Percentiles rank a stretch among this genome's conserved stretches.
Evolutionary conservation across 345 rosid species (phyloP).

Genomic region (Citrus unshiu): DNA sequence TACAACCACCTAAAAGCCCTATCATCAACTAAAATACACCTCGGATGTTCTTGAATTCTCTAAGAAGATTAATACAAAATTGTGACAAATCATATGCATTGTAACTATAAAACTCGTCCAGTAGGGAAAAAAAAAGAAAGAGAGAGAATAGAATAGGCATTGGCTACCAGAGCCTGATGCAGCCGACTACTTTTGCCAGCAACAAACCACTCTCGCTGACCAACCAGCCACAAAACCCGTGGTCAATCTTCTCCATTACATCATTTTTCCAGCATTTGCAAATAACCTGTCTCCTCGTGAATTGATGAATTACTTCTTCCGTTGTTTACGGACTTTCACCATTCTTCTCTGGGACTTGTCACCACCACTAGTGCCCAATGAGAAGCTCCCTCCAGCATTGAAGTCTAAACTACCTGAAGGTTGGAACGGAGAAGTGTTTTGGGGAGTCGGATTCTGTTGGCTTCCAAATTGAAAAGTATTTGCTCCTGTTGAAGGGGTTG

Average conservation of each 20-base stretch:
- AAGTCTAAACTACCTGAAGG: slow-evolving; percentile 61
- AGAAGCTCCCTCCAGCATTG: slow-evolving; percentile 74
- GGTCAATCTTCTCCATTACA: slow-evolving; percentile 1
- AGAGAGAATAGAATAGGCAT: not conserved
- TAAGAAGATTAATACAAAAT: slow-evolving; percentile 34
- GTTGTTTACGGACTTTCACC: slow-evolving; percentile 37
- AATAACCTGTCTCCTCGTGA: not conserved
- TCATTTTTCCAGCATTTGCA: slow-evolving; percentile 11
- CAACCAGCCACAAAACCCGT: not conserved
- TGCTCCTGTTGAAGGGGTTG: slow-evolving; percentile 36
- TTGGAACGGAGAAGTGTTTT: slow-evolving; percentile 55
- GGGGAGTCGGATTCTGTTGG: slow-evolving; percentile 45
- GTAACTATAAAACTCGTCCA: not conserved
- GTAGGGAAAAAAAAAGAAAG: not conserved
- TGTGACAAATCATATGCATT: slow-evolving; percentile 24
- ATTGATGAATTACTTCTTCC: slow-evolving; percentile 43
- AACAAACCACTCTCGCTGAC: not conserved
- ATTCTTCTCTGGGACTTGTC: slow-evolving; percentile 66
- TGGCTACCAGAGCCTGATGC: slow-evolving; percentile 1
- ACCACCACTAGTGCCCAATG: slow-evolving; percentile 65
- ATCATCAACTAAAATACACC: slow-evolving; percentile 24
- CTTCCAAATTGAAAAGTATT: slow-evolving; percentile 67
- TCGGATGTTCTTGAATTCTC: slow-evolving; percentile 20
- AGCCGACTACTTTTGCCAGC: slow-evolving; percentile 5
- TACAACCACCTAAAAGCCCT: slow-evolving; percentile 17